phyloP scores from a whole-genome alignment of 768 basidiomycete species.

The Boletellus sp. region DNA sequence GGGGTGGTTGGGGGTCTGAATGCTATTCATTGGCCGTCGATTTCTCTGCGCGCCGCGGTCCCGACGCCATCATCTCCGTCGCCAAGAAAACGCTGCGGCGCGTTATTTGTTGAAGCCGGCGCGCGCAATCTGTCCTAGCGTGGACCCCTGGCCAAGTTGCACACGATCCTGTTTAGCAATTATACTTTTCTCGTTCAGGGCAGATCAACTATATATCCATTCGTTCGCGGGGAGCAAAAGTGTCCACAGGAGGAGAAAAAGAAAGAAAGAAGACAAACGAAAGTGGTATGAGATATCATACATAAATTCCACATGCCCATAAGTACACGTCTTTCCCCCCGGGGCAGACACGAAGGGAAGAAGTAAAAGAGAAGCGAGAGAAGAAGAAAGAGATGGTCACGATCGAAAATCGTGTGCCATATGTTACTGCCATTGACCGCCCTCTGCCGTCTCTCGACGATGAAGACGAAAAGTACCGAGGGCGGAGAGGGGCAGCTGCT shows the following conservation, averaged over 20 bases:
- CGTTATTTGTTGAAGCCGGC: too few relatives aligned
- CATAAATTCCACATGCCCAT: conserved; percentile 27
- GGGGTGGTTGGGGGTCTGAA: too few relatives aligned
- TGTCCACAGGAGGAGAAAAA: background rate
- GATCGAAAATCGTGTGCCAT: conserved; percentile 11
- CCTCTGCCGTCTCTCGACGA: conserved; percentile 43
- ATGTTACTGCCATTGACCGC: conserved; percentile 26
- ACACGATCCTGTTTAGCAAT: too few relatives aligned
- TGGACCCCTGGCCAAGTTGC: too few relatives aligned
- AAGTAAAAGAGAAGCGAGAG: too few relatives aligned
- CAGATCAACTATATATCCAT: conserved; percentile 10
- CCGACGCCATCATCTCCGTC: conserved; percentile 29
- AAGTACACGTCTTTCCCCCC: conserved; percentile 5
- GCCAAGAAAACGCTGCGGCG: conserved; percentile 16
- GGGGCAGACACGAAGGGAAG: background rate
- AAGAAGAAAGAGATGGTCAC: conserved; percentile 14
- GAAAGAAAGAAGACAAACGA: conserved; percentile 1
- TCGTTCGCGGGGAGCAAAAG: conserved; percentile 3
- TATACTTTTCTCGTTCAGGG: background rate
- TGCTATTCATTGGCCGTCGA: too few relatives aligned
- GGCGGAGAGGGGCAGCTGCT: conserved; percentile 29
- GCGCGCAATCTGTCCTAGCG: conserved; percentile 11
- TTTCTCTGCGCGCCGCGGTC: conserved; percentile 29
- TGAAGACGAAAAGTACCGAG: conserved; percentile 32
- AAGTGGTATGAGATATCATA: conserved; percentile 25